These are phyloP conservation scores for Phoenix roebelenii DNA, from an alignment of 176 grass and related monocot species.

Conservation along the genomic window DNA sequence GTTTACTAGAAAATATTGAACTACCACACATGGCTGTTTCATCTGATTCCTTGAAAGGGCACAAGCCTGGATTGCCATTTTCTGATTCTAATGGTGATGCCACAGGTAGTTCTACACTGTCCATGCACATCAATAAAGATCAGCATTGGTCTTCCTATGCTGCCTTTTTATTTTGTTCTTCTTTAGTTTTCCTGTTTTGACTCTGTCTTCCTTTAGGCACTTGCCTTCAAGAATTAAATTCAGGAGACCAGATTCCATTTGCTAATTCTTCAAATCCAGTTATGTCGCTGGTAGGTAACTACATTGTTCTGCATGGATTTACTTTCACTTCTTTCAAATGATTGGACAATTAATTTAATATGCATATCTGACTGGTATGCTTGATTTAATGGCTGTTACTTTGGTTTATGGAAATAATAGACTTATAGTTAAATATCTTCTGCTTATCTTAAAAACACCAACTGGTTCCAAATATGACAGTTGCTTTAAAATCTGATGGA, in stretches of 20 bases:
- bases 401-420: too few relatives aligned
- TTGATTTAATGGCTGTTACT: too few relatives aligned
- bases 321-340: neutral
- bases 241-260: constrained; percentile 65
- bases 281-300: constrained; percentile 83
- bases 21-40: constrained; percentile 28
- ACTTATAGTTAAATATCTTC: too few relatives aligned
- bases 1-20: constrained; percentile 76
- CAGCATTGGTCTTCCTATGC: neutral
- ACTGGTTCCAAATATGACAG: too few relatives aligned
- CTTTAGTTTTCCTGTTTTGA: constrained; percentile 4
- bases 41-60: constrained; percentile 11
- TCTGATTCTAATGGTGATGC: constrained; percentile 40
- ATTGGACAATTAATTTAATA: neutral
- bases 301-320: neutral
- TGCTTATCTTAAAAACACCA: too few relatives aligned
- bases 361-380: too few relatives aligned
- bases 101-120: constrained; percentile 36
- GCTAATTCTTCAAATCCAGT: constrained; percentile 88
- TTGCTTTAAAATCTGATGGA: too few relatives aligned
- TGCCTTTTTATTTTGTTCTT: constrained; percentile 6
- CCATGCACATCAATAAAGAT: too few relatives aligned
- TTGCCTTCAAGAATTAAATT: constrained; percentile 32
- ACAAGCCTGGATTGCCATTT: constrained; percentile 24
- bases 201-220: constrained; percentile 23